A percentile compares a stretch with the other conserved stretches of the same genome.
phyloP scores from a whole-genome alignment of 345 rosid genomes.

The Citrus medica region DNA sequence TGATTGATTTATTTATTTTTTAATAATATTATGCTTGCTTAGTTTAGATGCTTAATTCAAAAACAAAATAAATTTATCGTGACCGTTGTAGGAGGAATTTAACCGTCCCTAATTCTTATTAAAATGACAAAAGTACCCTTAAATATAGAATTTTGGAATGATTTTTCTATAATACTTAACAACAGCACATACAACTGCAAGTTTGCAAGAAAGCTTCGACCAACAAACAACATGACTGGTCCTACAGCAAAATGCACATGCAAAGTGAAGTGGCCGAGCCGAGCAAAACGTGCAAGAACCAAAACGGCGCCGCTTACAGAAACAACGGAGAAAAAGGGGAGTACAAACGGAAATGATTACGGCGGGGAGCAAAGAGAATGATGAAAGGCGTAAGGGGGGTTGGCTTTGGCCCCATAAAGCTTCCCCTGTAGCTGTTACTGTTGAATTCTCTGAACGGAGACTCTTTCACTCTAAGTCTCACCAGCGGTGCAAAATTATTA shows the following conservation, averaged over 20 bases:
- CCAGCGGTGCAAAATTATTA: constrained; percentile 19
- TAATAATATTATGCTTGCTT: too few species aligned
- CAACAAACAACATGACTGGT: background rate
- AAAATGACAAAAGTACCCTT: too few species aligned
- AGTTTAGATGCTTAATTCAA: too few species aligned
- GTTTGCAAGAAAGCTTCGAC: background rate
- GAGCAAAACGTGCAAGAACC: background rate
- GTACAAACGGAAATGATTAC: constrained; percentile 24
- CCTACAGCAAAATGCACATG: background rate
- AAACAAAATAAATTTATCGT: too few species aligned
- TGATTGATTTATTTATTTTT: too few species aligned
- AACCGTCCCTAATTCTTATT: too few species aligned
- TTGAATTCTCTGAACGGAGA: constrained; percentile 13
- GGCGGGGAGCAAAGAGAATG: constrained; percentile 26
- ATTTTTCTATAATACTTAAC: too few species aligned
- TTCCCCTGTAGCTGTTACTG: background rate
- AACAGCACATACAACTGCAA: too few species aligned
- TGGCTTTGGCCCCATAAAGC: background rate
- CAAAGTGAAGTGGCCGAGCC: background rate
- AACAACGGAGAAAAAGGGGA: background rate
- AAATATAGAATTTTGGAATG: too few species aligned
- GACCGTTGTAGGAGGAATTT: too few species aligned
- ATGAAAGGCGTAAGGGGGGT: constrained; percentile 2
- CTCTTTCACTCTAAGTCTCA: constrained; percentile 5
- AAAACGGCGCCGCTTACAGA: constrained; percentile 15